Evolutionary conservation across 164 flowering plant species (phyloP).

Genomic region (Macadamia tetraphylla): DNA sequence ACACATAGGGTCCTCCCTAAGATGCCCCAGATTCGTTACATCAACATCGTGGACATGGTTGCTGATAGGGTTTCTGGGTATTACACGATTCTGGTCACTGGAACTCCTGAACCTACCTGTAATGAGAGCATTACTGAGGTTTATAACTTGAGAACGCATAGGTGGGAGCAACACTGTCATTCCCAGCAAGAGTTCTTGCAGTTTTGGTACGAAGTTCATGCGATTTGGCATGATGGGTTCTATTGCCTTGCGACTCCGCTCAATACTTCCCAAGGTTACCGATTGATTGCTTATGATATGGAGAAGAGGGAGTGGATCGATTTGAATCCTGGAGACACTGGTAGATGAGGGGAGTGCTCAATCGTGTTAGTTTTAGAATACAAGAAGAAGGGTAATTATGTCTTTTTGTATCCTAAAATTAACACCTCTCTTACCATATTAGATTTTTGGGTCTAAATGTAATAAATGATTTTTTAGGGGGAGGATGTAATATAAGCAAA

Average conservation of each 20-base stretch:
- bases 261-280: constrained; percentile 15
- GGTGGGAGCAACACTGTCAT: constrained; percentile 20
- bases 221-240: constrained; percentile 23
- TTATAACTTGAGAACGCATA: constrained; percentile 17
- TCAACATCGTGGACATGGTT: constrained; percentile 26
- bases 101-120: background rate
- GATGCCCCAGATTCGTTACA: constrained; percentile 19
- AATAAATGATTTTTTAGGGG: no score
- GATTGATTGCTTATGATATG: constrained; percentile 17
- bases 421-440: no score
- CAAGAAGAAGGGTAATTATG: no score
- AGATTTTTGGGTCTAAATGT: no score
- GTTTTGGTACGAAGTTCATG: constrained; percentile 24
- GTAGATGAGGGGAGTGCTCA: no score
- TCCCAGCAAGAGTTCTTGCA: constrained; percentile 22
- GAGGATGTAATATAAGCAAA: no score
- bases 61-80: constrained; percentile 4
- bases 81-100: background rate
- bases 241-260: constrained; percentile 25
- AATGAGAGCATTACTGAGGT: constrained; percentile 25
- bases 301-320: constrained; percentile 19
- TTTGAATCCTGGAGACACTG: constrained; percentile 7
- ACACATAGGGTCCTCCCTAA: constrained; percentile 16
- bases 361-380: no score
- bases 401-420: no score